Conservation (phyloP, 805 yeast species). For the Ogataea chonburiensis region DNA sequence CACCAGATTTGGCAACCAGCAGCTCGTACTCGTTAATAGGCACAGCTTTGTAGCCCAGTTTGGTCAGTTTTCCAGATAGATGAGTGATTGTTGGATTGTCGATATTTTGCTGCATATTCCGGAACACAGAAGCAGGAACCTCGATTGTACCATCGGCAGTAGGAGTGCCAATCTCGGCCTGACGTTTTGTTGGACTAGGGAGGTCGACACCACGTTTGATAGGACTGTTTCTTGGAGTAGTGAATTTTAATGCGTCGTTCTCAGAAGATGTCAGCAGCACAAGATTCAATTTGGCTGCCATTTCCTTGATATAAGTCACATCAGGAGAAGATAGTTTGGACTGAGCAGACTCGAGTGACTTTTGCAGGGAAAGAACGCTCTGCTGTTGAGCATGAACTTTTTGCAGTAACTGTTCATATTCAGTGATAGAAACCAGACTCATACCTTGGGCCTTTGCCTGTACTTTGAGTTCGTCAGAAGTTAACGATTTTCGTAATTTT, state of each 20-base stretch:
- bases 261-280: constrained; percentile 7
- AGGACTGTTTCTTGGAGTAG: constrained; percentile 6
- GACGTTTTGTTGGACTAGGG: constrained; percentile 3
- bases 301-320: constrained; percentile 23
- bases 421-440: constrained; percentile 11
- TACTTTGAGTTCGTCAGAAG: constrained; percentile 30
- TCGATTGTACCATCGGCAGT: constrained; percentile 39
- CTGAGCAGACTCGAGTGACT: constrained; percentile 5
- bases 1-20: constrained; percentile 12
- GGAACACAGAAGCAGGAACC: constrained; percentile 32
- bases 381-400: constrained; percentile 4
- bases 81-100: constrained; percentile 31
- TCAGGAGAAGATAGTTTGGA: constrained; percentile 28
- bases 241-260: constrained; percentile 1
- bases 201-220: constrained; percentile 3
- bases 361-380: constrained; percentile 1
- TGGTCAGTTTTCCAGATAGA: constrained; percentile 22
- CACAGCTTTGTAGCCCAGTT: constrained; percentile 28
- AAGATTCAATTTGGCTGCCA: constrained; percentile 21
- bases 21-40: constrained; percentile 24
- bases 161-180: constrained; percentile 2
- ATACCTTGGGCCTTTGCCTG: constrained; percentile 25
- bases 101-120: constrained; percentile 18
- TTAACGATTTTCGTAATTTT: constrained; percentile 1
- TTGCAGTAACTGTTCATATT: constrained; percentile 7